A percentile compares a stretch with the other conserved stretches of the same genome.
These are phyloP conservation scores for Exophiala calicioides DNA, from an alignment of 2,329 filamentous ascomycete species.

Conservation along the genomic window DNA sequence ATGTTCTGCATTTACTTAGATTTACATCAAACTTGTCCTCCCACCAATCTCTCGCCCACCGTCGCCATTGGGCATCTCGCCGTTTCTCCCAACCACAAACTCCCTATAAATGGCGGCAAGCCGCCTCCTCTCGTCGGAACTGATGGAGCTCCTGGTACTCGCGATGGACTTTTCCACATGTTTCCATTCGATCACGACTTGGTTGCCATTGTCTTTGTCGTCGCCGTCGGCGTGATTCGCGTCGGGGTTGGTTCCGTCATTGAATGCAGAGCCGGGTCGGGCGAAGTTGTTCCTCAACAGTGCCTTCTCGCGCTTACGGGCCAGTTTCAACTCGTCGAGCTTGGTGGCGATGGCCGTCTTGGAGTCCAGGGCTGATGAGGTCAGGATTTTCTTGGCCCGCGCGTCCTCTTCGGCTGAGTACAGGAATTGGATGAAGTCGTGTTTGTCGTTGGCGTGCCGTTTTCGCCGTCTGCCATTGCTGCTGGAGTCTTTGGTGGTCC, in stretches of 20 bases:
- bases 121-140: constrained; percentile 70
- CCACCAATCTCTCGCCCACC: constrained; percentile 90
- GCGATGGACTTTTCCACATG: constrained; percentile 78
- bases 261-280: neutral
- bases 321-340: constrained; percentile 73
- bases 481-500: constrained; percentile 36
- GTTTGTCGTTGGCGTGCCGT: constrained; percentile 38
- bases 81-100: constrained; percentile 88
- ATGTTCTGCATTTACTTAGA: neutral
- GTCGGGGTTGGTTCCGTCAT: constrained; percentile 2
- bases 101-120: constrained; percentile 83
- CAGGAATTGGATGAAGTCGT: constrained; percentile 77
- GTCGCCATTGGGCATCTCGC: constrained; percentile 93
- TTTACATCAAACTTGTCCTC: constrained; percentile 85
- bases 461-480: constrained; percentile 38
- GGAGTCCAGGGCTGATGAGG: constrained; percentile 66
- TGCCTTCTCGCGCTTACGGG: constrained; percentile 48
- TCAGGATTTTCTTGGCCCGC: constrained; percentile 47
- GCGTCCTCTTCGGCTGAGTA: constrained; percentile 64
- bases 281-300: constrained; percentile 17
- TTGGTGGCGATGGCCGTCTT: constrained; percentile 79
- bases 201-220: constrained; percentile 47
- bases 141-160: constrained; percentile 80
- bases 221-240: constrained; percentile 25
- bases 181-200: constrained; percentile 81